Evolutionary conservation across 75 land plant genomes (phyloP), one percentile per base, ranked within the genome.

Genomic region (Selaginella moellendorffii): DNA sequence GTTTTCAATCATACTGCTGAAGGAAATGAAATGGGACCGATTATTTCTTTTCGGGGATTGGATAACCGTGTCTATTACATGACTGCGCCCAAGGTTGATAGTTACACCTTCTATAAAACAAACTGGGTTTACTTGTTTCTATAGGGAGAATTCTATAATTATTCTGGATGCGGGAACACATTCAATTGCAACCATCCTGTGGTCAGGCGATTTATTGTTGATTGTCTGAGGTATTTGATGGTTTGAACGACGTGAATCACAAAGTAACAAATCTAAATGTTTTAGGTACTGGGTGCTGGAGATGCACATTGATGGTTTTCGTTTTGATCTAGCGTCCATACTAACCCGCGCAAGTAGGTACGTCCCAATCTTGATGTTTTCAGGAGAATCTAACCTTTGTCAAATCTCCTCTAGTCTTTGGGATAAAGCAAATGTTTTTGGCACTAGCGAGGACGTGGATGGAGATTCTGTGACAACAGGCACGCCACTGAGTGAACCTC

Each of bases 301-400:
- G 70, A 89, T 93, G 90, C 98, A 93, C 70, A 71, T 93, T 59
- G 98, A 93, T 89, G 98, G 98, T 14, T 93, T 93, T 69, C 98
- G 96, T 19, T 93, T 93, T 79, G 98, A 93, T 74, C 82, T 93
- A 72, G 98, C 96, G 29, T 85, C 98, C 26, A 93, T 93, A 26
- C 69, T 93, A 82, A 93, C 98, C 26, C 75, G 98, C 63, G 77
- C 81, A 26, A 72, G 85, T 82, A 92, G 97, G 96, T 90, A 36
- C 14, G 46, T 36, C 46, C 46, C 5, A 36, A 5, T 5, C 46
- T 36, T 5, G 46, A 36, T 36, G 14, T 14, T 36, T 36, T 36
- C 46, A 5, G 5, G 46, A 14, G 46, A 36, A 36, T 36, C 46
- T 14, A 5, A 14, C 5, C 14, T 5, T 36, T 36, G 14, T 36